Conservation (phyloP, 371 early-diverging fungal species). For the Actinomortierella ambigua region DNA sequence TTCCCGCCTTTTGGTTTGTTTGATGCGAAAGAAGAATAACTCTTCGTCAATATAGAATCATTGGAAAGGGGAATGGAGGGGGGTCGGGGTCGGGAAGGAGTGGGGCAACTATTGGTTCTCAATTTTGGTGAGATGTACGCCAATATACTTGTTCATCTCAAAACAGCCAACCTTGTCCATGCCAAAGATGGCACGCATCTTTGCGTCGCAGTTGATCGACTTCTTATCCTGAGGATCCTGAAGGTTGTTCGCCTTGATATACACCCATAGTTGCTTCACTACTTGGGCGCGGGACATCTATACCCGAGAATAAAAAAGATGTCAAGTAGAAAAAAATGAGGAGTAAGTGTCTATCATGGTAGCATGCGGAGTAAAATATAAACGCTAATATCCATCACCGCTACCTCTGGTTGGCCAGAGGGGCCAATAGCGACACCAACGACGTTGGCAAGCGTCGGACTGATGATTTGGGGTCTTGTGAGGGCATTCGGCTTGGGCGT, state of each 20-base stretch:
- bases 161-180: conserved; percentile 22
- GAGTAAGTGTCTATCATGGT: background rate
- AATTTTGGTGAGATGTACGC: conserved; percentile 21
- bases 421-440: conserved; percentile 37
- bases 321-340: conserved; percentile 30
- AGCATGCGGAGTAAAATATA: background rate
- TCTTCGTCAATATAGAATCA: too few relatives aligned
- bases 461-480: conserved; percentile 26
- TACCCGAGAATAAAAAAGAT: conserved; percentile 17
- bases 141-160: conserved; percentile 34
- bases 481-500: conserved; percentile 22
- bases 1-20: too few relatives aligned
- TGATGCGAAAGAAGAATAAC: too few relatives aligned
- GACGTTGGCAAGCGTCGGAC: conserved; percentile 11
- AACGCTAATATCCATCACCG: background rate
- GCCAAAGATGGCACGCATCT: conserved; percentile 21
- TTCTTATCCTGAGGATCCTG: conserved; percentile 53
- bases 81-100: too few relatives aligned
- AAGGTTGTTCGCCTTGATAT: conserved; percentile 54
- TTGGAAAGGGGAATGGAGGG: too few relatives aligned
- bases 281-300: conserved; percentile 59
- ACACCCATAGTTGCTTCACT: conserved; percentile 60
- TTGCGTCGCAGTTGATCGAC: conserved; percentile 18
- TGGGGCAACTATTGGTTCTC: conserved; percentile 1
- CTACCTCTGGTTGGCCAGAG: conserved; percentile 32